A percentile compares a stretch with the other conserved stretches of the same genome.
phyloP scores from a whole-genome alignment of 1,139 yeast species.

The Scheffersomyces parashehatae region DNA sequence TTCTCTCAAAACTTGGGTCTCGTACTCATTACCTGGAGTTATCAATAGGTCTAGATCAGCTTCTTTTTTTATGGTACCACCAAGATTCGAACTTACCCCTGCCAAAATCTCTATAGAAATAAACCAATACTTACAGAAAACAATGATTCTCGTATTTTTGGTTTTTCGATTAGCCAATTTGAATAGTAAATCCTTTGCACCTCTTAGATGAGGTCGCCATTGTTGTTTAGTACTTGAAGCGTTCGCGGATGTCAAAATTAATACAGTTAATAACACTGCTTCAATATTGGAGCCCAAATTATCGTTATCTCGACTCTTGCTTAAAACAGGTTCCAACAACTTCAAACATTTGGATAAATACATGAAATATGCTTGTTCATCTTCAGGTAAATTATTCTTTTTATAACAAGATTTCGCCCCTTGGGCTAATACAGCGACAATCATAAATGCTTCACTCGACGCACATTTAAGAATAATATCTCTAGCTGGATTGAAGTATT shows the following conservation, averaged over 20 bases:
- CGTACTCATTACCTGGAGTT: conserved; percentile 10
- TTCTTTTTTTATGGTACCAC: conserved; percentile 17
- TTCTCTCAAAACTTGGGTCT: conserved; percentile 12
- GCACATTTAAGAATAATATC: conserved; percentile 66
- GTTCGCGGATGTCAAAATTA: conserved; percentile 19
- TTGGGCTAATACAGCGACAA: conserved; percentile 71
- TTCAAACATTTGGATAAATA: conserved; percentile 64
- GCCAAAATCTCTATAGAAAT: conserved; percentile 19
- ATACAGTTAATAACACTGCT: conserved; percentile 18
- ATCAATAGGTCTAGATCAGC: conserved; percentile 15
- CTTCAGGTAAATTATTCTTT: conserved; percentile 46
- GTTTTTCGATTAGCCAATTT: conserved; percentile 10
- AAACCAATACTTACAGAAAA: conserved; percentile 21
- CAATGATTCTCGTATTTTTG: conserved; percentile 12
- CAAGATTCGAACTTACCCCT: conserved; percentile 15
- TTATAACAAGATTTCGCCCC: conserved; percentile 62
- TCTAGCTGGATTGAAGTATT: conserved; percentile 58
- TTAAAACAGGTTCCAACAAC: conserved; percentile 49
- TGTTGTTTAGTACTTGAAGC: conserved; percentile 18
- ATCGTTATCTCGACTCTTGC: conserved; percentile 8
- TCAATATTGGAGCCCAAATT: conserved; percentile 14
- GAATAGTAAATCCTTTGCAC: conserved; percentile 19
- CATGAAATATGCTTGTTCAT: conserved; percentile 64
- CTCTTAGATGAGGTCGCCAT: conserved; percentile 23
- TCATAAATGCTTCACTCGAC: conserved; percentile 57